Evolutionary conservation across 768 basidiomycete species (phyloP), one percentile per base, ranked within the genome.

Genomic region (Termitomyces sp.): DNA sequence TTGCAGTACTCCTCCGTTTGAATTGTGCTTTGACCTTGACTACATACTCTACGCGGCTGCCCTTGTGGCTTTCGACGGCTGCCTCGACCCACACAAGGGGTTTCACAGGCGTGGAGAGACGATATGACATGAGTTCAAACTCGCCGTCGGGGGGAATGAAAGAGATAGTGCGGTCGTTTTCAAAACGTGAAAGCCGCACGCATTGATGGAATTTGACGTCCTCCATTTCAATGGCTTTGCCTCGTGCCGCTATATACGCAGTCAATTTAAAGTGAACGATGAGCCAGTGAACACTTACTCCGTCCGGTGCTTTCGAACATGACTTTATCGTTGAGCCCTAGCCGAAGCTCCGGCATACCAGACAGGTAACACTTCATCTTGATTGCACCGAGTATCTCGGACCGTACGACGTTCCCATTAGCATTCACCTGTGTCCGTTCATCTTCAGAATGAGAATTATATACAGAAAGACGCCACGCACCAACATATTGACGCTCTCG

Each of bases 191-290:
- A 23, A 99, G 81, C 10, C 97, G 92, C 11, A 98, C 97, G 66
- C 97, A 99, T 80, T 99, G 97, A 68, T 99, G 97, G 77, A 99
- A 99, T 71, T 98, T 98, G 76, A 98, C 93, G 66, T 98, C 97
- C 71, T 99, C 97, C 91, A 99, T 97, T 74, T 99, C 97, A 63
- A 99, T 97, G 2, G 97, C 89, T 73, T 98, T 99, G 12, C 96
- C 96, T 12, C 96, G 85, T 0, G 94, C 87, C 23, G 93, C 92
- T 88, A 71, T 31, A 46, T 27, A 31, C 29, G 32, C 25, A 27
- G 56, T 42, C 11, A 9, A 5, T 27, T 7, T 27, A 23, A 23
- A 19, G 19, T 17, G 45, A 45, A 16, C 31, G 16, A 16, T 32
- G 25, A 21, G 25, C 3, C 31, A 42, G 48, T 46, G 27, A 11